phyloP scores from a whole-genome alignment of 495 filamentous ascomycete species.

The Penicillium paradoxum region DNA sequence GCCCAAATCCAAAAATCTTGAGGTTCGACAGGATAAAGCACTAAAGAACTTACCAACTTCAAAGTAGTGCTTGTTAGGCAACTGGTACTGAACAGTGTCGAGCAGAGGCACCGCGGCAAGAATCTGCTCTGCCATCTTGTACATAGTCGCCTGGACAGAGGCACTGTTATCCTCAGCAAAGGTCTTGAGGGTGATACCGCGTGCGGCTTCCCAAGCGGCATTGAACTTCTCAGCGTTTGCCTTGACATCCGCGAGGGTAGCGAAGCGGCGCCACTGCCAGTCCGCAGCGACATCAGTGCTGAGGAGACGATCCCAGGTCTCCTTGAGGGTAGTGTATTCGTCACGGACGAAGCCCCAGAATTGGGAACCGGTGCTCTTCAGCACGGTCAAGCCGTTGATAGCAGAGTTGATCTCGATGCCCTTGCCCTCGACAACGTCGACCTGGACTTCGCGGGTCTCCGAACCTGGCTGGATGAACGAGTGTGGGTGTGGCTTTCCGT shows the following conservation, averaged over 20 bases:
- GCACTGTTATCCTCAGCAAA: constrained; percentile 91
- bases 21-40: neutral
- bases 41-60: constrained; percentile 66
- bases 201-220: constrained; percentile 66
- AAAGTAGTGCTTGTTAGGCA: constrained; percentile 99
- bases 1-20: neutral
- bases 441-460: constrained; percentile 64
- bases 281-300: constrained; percentile 83
- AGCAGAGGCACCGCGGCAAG: constrained; percentile 67
- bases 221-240: constrained; percentile 64
- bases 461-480: constrained; percentile 86
- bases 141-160: constrained; percentile 96
- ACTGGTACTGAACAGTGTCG: constrained; percentile 68
- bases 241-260: constrained; percentile 62
- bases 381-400: constrained; percentile 72
- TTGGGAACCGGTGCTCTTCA: constrained; percentile 95
- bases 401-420: constrained; percentile 69
- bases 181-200: constrained; percentile 78
- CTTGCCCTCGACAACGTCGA: constrained; percentile 47
- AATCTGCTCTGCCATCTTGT: constrained; percentile 92
- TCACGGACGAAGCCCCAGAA: constrained; percentile 93
- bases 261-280: constrained; percentile 79
- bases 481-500: constrained; percentile 93
- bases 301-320: constrained; percentile 91
- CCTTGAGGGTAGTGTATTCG: constrained; percentile 83